These are phyloP conservation scores for Aplosporella prunicola DNA, from an alignment of 2,329 filamentous ascomycete species.

Conservation along the genomic window DNA sequence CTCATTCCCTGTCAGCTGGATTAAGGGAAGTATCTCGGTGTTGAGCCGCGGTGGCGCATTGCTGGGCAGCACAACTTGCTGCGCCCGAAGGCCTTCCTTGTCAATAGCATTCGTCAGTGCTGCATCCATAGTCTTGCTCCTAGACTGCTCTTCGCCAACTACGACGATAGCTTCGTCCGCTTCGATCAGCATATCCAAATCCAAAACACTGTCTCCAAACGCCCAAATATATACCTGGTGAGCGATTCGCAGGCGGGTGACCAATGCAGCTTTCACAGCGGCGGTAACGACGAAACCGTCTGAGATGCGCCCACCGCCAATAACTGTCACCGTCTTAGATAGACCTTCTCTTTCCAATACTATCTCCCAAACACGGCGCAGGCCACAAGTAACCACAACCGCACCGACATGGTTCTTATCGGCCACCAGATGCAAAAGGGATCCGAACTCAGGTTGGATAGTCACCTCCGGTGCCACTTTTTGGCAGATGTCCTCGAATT, in stretches of 20 bases:
- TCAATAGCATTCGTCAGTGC: constrained; percentile 36
- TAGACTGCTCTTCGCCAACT: constrained; percentile 36
- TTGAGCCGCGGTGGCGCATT: constrained; percentile 35
- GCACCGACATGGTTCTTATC: constrained; percentile 32
- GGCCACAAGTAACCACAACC: constrained; percentile 48
- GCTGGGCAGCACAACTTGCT: constrained; percentile 40
- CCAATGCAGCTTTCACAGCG: constrained; percentile 41
- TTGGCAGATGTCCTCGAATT: constrained; percentile 39
- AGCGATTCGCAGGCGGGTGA: constrained; percentile 29
- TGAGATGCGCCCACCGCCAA: constrained; percentile 42
- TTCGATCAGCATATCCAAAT: constrained; percentile 46
- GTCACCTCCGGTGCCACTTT: constrained; percentile 32
- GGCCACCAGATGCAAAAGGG: constrained; percentile 31
- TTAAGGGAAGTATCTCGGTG: constrained; percentile 32
- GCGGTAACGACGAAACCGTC: constrained; percentile 45
- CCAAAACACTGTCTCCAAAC: constrained; percentile 52
- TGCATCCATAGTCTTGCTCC: constrained; percentile 32
- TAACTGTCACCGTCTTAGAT: constrained; percentile 35
- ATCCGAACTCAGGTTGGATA: constrained; percentile 41
- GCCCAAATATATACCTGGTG: constrained; percentile 40
- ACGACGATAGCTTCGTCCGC: constrained; percentile 49
- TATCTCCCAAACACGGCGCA: constrained; percentile 46
- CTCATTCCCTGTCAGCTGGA: constrained; percentile 25
- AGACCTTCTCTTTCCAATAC: constrained; percentile 40
- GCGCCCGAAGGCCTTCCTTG: constrained; percentile 29